Evolutionary conservation across 345 rosid genomes (phyloP), one percentile per base, ranked within the genome.

Genomic region (Erysimum cheiranthoides): DNA sequence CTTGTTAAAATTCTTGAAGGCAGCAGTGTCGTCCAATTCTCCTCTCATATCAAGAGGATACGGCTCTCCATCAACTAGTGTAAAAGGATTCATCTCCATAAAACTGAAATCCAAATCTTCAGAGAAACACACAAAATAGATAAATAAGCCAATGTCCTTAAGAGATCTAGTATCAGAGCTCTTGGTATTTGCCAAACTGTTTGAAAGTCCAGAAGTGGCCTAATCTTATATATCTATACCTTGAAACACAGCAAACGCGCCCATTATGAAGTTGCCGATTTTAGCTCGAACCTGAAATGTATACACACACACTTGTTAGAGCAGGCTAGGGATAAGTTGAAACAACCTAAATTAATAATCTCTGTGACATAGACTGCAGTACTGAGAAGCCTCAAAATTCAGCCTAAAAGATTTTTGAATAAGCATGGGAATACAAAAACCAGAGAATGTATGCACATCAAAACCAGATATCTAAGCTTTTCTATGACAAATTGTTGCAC

Each of bases 11-110:
- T 91, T 96, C 84, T 96, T 96, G 79, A 96, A 96, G 73, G 98
- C 88, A 62, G 99, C 98, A 49, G 97, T 96, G 68, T 96, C 97
- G 53, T 96, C 98, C 71, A 96, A 63, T 76, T 96, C 98, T 73
- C 98, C 99, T 73, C 99, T 93, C 97, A 96, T 93, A 80, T 96
- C 99, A 71, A 96, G 74, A 50, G 98, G 99, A 76, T 82, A 96
- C 10, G 97, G 98, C 77, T 96, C 91, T 39, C 98, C 92, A 74
- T 87, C 81, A 32, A 93, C 89, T 60, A 96, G 75, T 9, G 97
- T 85, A 78, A 96, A 96, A 60, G 99, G 99, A 79, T 95, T 95
- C 95, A 94, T 87, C 89, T 91, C 96, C 77, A 93, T 46, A 61
- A 93, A 91, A 75, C 89, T 91, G 83, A 93, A 93, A 83, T 93